A percentile compares a stretch with the other conserved stretches of the same genome.
Conservation (phyloP, 2,329 filamentous ascomycete species). For the Cercospora berteroae region DNA sequence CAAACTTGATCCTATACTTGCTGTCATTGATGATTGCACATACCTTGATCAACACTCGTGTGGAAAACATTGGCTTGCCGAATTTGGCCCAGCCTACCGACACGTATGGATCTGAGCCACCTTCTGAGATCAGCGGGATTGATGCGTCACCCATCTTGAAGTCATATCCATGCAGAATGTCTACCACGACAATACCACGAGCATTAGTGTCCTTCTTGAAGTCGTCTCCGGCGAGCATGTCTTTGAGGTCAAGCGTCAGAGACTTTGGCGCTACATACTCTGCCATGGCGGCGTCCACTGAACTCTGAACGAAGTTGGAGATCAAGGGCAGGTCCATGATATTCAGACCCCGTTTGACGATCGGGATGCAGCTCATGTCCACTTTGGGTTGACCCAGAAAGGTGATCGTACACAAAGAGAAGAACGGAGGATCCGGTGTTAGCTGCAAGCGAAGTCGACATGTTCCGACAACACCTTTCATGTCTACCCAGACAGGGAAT, state of each 20-base stretch:
- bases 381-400: slow-evolving; percentile 74
- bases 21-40: not conserved
- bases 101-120: slow-evolving; percentile 68
- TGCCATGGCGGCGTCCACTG: slow-evolving; percentile 69
- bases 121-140: slow-evolving; percentile 55
- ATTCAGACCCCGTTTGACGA: slow-evolving; percentile 67
- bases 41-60: slow-evolving; percentile 58
- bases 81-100: slow-evolving; percentile 76
- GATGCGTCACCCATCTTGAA: slow-evolving; percentile 70
- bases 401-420: slow-evolving; percentile 70
- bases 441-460: slow-evolving; percentile 68
- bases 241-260: slow-evolving; percentile 69
- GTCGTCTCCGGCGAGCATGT: slow-evolving; percentile 74
- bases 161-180: slow-evolving; percentile 64
- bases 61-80: slow-evolving; percentile 65
- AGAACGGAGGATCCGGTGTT: slow-evolving; percentile 73
- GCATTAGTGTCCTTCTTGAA: slow-evolving; percentile 72
- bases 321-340: slow-evolving; percentile 74
- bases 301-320: slow-evolving; percentile 71
- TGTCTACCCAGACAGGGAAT: slow-evolving; percentile 70
- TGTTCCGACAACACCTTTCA: slow-evolving; percentile 69
- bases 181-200: slow-evolving; percentile 63
- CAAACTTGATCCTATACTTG: not conserved
- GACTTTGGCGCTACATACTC: slow-evolving; percentile 76
- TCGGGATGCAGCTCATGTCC: slow-evolving; percentile 66